These are phyloP conservation scores for Neostapfia colusana DNA, from an alignment of 176 grass and related monocot species.

Conservation along the genomic window DNA sequence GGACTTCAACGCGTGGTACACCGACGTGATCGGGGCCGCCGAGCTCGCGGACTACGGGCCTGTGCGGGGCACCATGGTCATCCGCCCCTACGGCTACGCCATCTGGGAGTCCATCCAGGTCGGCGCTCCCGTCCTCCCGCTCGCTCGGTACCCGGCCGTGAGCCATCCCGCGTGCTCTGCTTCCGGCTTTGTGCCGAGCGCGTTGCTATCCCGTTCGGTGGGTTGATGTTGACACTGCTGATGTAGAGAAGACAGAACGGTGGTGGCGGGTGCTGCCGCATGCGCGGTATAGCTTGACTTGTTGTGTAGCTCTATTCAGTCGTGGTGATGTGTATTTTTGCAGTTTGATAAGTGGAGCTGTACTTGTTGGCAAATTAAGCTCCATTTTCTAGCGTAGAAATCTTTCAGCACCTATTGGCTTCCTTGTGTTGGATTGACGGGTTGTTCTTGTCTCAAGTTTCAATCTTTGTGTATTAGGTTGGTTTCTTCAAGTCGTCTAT, in stretches of 20 bases:
- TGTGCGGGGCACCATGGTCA: slow-evolving; percentile 94
- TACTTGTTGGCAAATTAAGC: neutral
- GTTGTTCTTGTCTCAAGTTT: neutral
- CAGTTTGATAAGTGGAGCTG: neutral
- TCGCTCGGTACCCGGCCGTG: neutral
- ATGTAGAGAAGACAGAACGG: neutral
- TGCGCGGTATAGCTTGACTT: neutral
- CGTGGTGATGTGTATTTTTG: neutral
- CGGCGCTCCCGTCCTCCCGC: neutral
- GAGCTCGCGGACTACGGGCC: slow-evolving; percentile 98
- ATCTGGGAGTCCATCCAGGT: slow-evolving; percentile 98
- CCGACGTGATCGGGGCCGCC: slow-evolving; percentile 80
- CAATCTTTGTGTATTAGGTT: neutral
- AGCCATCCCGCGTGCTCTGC: neutral
- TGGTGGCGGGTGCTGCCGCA: neutral
- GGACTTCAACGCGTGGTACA: slow-evolving; percentile 97
- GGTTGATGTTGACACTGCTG: neutral
- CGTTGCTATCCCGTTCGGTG: neutral
- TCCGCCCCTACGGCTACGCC: slow-evolving; percentile 95
- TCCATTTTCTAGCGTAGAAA: neutral
- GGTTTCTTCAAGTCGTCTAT: neutral
- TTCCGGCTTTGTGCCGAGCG: neutral
- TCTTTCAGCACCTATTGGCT: neutral
- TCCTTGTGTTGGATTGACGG: too few relatives aligned
- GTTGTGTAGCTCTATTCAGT: neutral